phyloP scores from a whole-genome alignment of 257 asterid genomes.

The Marsdenia floribunda region DNA sequence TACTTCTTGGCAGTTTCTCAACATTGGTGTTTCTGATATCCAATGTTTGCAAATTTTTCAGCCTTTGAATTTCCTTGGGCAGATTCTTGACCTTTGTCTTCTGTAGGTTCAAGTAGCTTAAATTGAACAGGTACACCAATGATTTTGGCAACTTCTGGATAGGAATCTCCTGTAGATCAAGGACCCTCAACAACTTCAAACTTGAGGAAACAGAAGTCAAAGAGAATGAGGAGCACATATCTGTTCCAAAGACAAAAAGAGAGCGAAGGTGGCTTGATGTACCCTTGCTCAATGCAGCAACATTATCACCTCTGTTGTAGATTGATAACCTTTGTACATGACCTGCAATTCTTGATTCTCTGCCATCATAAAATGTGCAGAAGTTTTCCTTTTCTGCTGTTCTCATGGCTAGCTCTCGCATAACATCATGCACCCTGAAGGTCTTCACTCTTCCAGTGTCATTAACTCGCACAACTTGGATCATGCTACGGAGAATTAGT shows the following conservation, averaged over 20 bases:
- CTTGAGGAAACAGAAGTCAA: conserved; percentile 15
- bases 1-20: conserved; percentile 19
- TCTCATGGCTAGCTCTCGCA: not conserved
- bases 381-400: conserved; percentile 8
- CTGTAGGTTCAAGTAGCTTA: conserved; percentile 20
- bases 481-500: conserved; percentile 29
- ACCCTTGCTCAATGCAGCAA: conserved; percentile 13
- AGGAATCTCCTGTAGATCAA: conserved; percentile 18
- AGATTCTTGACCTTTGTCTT: conserved; percentile 19
- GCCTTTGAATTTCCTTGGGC: conserved; percentile 18
- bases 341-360: conserved; percentile 15
- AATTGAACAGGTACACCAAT: conserved; percentile 18
- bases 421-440: conserved; percentile 5
- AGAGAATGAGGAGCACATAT: conserved; percentile 14
- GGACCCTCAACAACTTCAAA: conserved; percentile 24
- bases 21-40: conserved; percentile 20
- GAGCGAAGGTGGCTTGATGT: conserved; percentile 26
- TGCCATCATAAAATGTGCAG: conserved; percentile 12
- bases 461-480: conserved; percentile 17
- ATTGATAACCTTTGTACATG: conserved; percentile 19
- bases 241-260: conserved; percentile 22
- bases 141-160: conserved; percentile 19
- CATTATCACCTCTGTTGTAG: conserved; percentile 8
- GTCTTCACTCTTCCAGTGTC: conserved; percentile 18
- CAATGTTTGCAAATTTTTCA: conserved; percentile 21